Conservation (phyloP, 2,329 filamentous ascomycete genomes). For the Pestalotiopsis sp. region DNA sequence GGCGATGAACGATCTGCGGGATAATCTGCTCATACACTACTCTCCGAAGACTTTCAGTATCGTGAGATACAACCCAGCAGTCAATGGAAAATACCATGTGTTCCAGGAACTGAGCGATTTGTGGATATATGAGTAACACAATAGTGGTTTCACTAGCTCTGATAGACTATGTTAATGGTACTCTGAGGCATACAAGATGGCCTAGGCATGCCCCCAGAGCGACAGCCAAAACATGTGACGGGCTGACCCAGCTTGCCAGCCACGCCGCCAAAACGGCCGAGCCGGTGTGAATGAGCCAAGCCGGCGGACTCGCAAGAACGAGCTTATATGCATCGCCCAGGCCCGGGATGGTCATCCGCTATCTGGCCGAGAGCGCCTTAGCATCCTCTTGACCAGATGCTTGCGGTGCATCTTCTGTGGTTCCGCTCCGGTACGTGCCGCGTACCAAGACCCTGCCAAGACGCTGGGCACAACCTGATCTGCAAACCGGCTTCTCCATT, state of each 20-base stretch:
- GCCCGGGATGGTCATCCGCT: background rate
- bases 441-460: background rate
- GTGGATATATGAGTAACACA: too few relatives aligned
- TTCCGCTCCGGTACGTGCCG: background rate
- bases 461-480: background rate
- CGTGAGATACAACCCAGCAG: background rate
- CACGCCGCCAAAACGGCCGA: background rate
- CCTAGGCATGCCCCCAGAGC: too few relatives aligned
- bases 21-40: background rate
- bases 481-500: background rate
- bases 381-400: background rate
- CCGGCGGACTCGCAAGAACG: background rate
- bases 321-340: constrained; percentile 5
- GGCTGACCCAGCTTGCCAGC: background rate
- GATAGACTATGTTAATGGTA: too few relatives aligned
- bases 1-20: background rate
- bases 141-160: too few relatives aligned
- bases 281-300: background rate
- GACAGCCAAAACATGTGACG: too few relatives aligned
- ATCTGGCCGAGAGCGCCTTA: background rate
- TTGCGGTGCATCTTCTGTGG: background rate
- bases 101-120: background rate
- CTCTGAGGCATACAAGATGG: too few relatives aligned
- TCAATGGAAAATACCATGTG: background rate
- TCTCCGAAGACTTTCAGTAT: background rate